Evolutionary conservation across 371 early-diverging fungal genomes (phyloP), one percentile per base, ranked within the genome.

Genomic region (Mortierella polycephala): DNA sequence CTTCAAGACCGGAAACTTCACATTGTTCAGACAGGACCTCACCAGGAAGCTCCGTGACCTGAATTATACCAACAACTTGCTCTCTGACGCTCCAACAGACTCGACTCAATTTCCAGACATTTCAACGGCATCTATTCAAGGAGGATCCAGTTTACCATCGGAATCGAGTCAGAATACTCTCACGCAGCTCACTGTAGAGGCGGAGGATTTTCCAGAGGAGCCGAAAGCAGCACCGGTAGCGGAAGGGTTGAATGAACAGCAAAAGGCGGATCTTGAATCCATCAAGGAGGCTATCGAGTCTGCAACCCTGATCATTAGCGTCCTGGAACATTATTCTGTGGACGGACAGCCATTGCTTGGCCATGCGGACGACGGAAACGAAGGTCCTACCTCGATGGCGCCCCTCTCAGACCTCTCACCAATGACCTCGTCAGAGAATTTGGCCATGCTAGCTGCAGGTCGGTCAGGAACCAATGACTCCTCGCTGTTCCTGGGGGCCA

Each of bases 1-100:
- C 8, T 82, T 89, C 83, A 89, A 89, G 61, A 83, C 82, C 37
- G 89, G 89, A 21, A 89, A 89, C 64, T 89, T 84, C 55, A 80
- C 85, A 12, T 83, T 87, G 47, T 89, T 89, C 74, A 79, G 77
- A 13, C 71, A 84, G 37, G 89, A 89, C 45, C 79, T 87, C 11
- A 86, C 86, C 44, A 81, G 75, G 49, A 71, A 85, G 39, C 66
- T 89, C 16, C 68, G 85, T 16, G 87, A 89, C 69, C 61, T 89
- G 53, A 83, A 89, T 40, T 81, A 84, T 49, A 89, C 89, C 46
- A 82, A 86, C 62, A 77, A 77, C 51, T 55, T 77, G 41, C 50
- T 77, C n/a, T 77, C 77, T 14, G 77, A 71, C 30, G 60, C 68
- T 3, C 75, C 75, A 21, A 41, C 57, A 37, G 61, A 69, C 23